Evolutionary conservation across 2,329 filamentous ascomycete genomes (phyloP).

Genomic region (Annulohypoxylon truncatum): DNA sequence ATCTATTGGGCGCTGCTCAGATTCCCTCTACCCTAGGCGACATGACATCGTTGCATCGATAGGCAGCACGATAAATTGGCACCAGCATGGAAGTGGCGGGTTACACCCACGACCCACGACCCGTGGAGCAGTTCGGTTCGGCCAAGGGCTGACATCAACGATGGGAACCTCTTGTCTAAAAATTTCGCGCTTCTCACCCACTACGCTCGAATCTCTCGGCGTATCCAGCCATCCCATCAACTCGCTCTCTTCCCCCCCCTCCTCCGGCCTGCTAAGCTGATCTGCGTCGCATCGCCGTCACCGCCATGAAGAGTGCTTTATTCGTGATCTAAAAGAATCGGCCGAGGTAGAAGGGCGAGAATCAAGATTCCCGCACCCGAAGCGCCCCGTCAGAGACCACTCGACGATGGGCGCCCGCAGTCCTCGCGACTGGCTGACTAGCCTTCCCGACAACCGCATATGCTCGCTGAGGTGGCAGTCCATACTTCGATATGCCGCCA

Average conservation of each 20-base stretch:
- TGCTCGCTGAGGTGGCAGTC: slow-evolving; percentile 37
- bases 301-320: slow-evolving; percentile 24
- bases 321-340: slow-evolving; percentile 15
- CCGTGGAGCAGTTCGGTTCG: slow-evolving; percentile 4
- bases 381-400: not conserved
- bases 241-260: not conserved
- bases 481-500: slow-evolving; percentile 40
- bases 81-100: slow-evolving; percentile 1
- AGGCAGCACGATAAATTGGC: slow-evolving; percentile 14
- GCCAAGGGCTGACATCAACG: slow-evolving; percentile 14
- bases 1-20: slow-evolving; percentile 23
- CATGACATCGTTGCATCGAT: slow-evolving; percentile 14
- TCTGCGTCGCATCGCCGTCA: not conserved
- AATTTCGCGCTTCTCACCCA: slow-evolving; percentile 12
- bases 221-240: not conserved
- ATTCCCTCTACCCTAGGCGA: not conserved
- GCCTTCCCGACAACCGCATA: slow-evolving; percentile 40
- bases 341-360: slow-evolving; percentile 9
- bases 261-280: not conserved
- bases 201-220: slow-evolving; percentile 7
- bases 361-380: slow-evolving; percentile 8
- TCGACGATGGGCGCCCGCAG: slow-evolving; percentile 29
- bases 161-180: slow-evolving; percentile 8
- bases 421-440: slow-evolving; percentile 39
- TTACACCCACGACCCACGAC: not conserved